Evolutionary conservation across 495 filamentous ascomycete genomes (phyloP), one percentile per base, ranked within the genome.

Genomic region (Penicillium psychrofluorescens): DNA sequence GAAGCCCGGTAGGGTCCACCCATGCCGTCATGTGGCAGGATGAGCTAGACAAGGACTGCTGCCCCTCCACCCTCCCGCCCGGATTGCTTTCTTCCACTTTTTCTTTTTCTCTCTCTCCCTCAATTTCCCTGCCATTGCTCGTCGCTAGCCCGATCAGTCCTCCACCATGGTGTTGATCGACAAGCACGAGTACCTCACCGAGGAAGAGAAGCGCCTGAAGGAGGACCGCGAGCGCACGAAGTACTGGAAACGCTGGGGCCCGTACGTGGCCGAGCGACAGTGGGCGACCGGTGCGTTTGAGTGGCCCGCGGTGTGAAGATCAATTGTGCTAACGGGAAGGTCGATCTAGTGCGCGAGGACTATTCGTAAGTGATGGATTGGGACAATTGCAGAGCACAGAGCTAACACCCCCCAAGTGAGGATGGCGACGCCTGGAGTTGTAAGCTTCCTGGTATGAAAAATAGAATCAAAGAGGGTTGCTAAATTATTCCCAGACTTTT

Each of bases 241-340:
- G 58, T 95, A 95, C 68, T 96, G 91, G 90, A 95, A 96, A 77
- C 83, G 80, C 75, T 96, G 90, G 90, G 90, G 90, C 42, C 70
- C 68, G 9, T 72, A 72, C 45, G 67, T 74, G 22, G 67, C 70
- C 5, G 79, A 83, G 58, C 71, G 89, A 59, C 89, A 95, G 69
- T 95, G 89, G 89, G 88, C 89, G 37, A 95, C 88, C 43, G 84
- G 84, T 82, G 66, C 54, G 76, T 65, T 27, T 40, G 42, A 22
- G 2, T 22, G 22, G 6, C 6, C 29, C 11, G 27, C 27, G n/a
- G n/a, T 35, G 36, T 32, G 16, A 34, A 31, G 12, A 7, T 49
- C 55, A 54, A 22, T 22, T 22, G 4, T 22, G 22, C 22, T 22
- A 22, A 22, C 22, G 2, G 22, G 22, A 22, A 4, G 3, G 4